phyloP scores from a whole-genome alignment of 768 basidiomycete genomes.

The Antrodiella citrinella region DNA sequence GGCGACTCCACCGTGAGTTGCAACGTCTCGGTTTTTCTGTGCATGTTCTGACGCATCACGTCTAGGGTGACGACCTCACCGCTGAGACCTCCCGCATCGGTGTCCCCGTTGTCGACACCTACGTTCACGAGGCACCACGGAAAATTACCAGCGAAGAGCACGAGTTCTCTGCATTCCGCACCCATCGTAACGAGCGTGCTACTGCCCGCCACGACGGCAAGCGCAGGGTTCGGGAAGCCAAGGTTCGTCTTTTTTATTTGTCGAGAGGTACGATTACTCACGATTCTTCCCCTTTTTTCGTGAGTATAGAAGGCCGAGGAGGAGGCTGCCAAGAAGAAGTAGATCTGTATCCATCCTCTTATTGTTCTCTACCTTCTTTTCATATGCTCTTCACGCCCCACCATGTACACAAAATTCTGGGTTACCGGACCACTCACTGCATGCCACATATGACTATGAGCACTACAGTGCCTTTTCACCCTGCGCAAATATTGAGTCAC shows the following conservation, averaged over 20 bases:
- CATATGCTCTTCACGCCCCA: conserved; percentile 16
- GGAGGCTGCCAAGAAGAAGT: conserved; percentile 90
- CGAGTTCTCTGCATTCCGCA: conserved; percentile 79
- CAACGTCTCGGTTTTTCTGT: conserved; percentile 5
- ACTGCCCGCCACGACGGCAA: conserved; percentile 77
- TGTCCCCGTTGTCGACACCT: conserved; percentile 59
- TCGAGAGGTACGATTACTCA: conserved; percentile 11
- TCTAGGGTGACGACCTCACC: conserved; percentile 74
- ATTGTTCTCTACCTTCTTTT: conserved; percentile 10
- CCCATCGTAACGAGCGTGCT: conserved; percentile 81
- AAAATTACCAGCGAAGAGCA: conserved; percentile 90
- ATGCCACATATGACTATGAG: conserved; percentile 24
- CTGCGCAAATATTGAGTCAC: neutral
- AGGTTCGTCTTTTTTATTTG: conserved; percentile 42
- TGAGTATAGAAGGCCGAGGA: conserved; percentile 72
- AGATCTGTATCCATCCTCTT: conserved; percentile 25
- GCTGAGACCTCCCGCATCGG: conserved; percentile 64
- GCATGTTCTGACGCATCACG: neutral
- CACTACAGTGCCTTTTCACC: neutral
- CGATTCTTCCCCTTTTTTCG: conserved; percentile 5
- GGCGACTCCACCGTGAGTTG: conserved; percentile 80
- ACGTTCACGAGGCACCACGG: conserved; percentile 77
- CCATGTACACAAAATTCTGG: conserved; percentile 28
- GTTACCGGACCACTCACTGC: conserved; percentile 19
- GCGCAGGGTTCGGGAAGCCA: conserved; percentile 79